These are phyloP conservation scores for Cercospora sp. DNA, from an alignment of 2,329 filamentous ascomycete species.

Conservation along the genomic window DNA sequence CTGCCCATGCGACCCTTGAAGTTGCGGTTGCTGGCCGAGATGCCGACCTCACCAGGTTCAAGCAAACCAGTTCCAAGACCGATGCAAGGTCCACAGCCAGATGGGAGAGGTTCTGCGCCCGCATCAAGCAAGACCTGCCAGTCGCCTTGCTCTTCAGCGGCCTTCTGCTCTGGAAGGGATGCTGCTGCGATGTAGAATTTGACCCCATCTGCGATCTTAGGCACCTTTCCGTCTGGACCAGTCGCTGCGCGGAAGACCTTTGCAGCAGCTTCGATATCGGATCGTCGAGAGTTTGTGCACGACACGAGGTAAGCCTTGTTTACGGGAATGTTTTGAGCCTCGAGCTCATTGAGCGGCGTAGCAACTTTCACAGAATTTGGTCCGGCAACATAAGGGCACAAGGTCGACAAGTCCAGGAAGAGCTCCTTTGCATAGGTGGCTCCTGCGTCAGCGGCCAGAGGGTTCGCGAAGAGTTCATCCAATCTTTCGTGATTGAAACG, in stretches of 20 bases:
- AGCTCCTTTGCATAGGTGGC: conserved; percentile 82
- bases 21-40: conserved; percentile 81
- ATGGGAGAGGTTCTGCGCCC: conserved; percentile 69
- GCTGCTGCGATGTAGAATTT: conserved; percentile 89
- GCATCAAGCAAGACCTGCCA: conserved; percentile 82
- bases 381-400: conserved; percentile 80
- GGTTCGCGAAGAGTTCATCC: conserved; percentile 69
- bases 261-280: conserved; percentile 79
- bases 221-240: conserved; percentile 58
- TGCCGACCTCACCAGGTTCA: conserved; percentile 81
- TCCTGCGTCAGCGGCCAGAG: conserved; percentile 68
- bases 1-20: conserved; percentile 91
- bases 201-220: conserved; percentile 73
- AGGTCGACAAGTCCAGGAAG: conserved; percentile 76
- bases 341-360: conserved; percentile 73
- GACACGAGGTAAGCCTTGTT: conserved; percentile 85
- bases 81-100: conserved; percentile 83
- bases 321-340: conserved; percentile 70
- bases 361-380: conserved; percentile 90
- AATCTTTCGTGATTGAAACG: conserved; percentile 72
- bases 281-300: conserved; percentile 83
- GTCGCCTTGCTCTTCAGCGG: conserved; percentile 76
- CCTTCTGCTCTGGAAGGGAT: conserved; percentile 71
- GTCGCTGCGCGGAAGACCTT: conserved; percentile 80
- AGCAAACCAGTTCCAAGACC: conserved; percentile 78